Conservation (phyloP, 1,284 basidiomycete genomes). For the Pascua sp. region DNA sequence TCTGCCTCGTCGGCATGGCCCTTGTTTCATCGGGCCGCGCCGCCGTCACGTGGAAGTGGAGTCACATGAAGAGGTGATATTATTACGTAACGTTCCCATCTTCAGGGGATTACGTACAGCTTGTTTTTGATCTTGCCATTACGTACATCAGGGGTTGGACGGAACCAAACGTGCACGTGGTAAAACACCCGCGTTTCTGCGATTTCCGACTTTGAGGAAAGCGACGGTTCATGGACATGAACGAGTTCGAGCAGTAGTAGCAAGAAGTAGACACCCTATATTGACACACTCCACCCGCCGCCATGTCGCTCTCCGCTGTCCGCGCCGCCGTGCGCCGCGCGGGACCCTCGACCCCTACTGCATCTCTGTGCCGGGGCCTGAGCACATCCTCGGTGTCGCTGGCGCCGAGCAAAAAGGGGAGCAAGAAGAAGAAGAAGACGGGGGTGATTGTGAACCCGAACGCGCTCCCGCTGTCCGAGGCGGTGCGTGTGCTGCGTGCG, state of each 20-base stretch:
- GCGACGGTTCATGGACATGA: too few relatives aligned
- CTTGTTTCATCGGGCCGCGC: too few relatives aligned
- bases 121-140: too few relatives aligned
- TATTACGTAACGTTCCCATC: too few relatives aligned
- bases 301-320: constrained; percentile 11
- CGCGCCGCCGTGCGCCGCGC: constrained; percentile 5
- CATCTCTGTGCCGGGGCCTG: background rate
- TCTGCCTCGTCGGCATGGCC: too few relatives aligned
- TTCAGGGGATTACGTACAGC: too few relatives aligned
- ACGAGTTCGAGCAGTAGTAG: background rate
- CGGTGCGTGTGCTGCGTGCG: constrained; percentile 50
- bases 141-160: too few relatives aligned
- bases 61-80: too few relatives aligned
- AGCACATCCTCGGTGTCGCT: background rate
- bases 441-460: constrained; percentile 22
- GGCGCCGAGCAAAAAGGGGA: background rate
- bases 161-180: too few relatives aligned
- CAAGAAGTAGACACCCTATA: background rate
- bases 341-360: constrained; percentile 5
- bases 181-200: too few relatives aligned
- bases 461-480: constrained; percentile 37
- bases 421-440: constrained; percentile 9
- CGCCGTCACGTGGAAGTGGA: too few relatives aligned
- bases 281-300: background rate
- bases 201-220: too few relatives aligned